Percentiles rank a stretch among this genome's conserved stretches.
These are phyloP conservation scores for Phytopythium boreale DNA, from an alignment of 352 stramenopile genomes.

Conservation along the genomic window DNA sequence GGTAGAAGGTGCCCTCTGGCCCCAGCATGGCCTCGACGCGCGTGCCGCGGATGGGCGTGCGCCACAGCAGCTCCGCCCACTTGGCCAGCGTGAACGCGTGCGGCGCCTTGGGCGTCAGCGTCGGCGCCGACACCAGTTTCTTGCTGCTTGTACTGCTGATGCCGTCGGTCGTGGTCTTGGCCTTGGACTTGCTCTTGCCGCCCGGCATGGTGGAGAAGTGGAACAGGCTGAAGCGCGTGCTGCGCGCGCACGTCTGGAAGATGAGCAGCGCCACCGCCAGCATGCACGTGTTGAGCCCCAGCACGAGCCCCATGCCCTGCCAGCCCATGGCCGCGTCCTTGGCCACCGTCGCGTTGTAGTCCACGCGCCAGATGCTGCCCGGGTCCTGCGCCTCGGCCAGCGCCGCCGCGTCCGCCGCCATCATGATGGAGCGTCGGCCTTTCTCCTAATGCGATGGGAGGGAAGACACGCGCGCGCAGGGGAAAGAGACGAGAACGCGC, in stretches of 20 bases:
- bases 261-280: slow-evolving; percentile 59
- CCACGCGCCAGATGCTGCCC: slow-evolving; percentile 68
- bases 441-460: not conserved
- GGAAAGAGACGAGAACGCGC: no score
- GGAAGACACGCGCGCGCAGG: no score
- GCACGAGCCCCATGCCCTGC: slow-evolving; percentile 76
- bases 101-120: not conserved
- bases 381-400: slow-evolving; percentile 16
- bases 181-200: slow-evolving; percentile 1
- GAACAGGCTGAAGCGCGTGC: slow-evolving; percentile 74
- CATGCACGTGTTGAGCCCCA: slow-evolving; percentile 67
- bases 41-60: slow-evolving; percentile 65
- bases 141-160: not conserved
- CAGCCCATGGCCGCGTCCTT: slow-evolving; percentile 74
- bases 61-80: slow-evolving; percentile 68
- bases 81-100: slow-evolving; percentile 51
- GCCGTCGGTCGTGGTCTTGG: not conserved
- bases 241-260: slow-evolving; percentile 64
- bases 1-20: slow-evolving; percentile 80
- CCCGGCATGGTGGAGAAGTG: slow-evolving; percentile 46
- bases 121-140: no score
- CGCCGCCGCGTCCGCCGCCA: not conserved
- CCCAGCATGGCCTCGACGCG: slow-evolving; percentile 61
- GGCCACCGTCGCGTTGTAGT: slow-evolving; percentile 78
- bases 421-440: not conserved